Evolutionary conservation across 495 filamentous ascomycete genomes (phyloP).

Genomic region (Penicillium ochrochloron): DNA sequence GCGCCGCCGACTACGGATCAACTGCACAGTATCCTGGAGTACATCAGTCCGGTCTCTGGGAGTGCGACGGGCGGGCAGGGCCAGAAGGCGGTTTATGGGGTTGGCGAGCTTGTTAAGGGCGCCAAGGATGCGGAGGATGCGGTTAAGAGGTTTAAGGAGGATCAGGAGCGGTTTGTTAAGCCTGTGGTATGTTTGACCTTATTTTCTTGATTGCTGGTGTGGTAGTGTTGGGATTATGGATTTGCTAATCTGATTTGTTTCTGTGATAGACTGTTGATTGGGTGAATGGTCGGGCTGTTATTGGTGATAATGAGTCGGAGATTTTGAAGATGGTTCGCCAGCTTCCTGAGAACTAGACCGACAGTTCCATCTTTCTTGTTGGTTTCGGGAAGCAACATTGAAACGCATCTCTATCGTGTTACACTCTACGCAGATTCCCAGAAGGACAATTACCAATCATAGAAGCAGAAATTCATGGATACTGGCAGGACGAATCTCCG

Average conservation of each 20-base stretch:
- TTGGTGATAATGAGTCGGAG: slow-evolving; percentile 79
- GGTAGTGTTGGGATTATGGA: too few species aligned
- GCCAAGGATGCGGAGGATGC: slow-evolving; percentile 76
- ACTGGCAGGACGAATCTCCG: neutral
- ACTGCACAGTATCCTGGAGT: slow-evolving; percentile 85
- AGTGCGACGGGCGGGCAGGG: slow-evolving; percentile 26
- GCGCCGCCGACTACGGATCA: slow-evolving; percentile 81
- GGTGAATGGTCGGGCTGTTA: slow-evolving; percentile 82
- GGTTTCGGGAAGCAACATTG: neutral
- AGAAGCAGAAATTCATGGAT: neutral
- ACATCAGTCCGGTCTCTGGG: slow-evolving; percentile 61
- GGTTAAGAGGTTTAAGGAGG: slow-evolving; percentile 67
- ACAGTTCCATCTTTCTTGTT: too few species aligned
- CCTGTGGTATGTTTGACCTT: slow-evolving; percentile 81
- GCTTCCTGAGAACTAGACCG: slow-evolving; percentile 29
- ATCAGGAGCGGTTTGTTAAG: slow-evolving; percentile 63
- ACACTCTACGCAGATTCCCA: too few species aligned
- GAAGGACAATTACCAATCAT: neutral
- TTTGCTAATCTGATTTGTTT: too few species aligned
- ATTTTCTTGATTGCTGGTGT: too few species aligned
- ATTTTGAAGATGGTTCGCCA: slow-evolving; percentile 78
- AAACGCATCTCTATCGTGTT: too few species aligned
- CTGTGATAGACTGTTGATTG: slow-evolving; percentile 91
- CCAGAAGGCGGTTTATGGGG: slow-evolving; percentile 34
- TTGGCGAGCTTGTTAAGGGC: slow-evolving; percentile 66